Evolutionary conservation across 352 stramenopile species (phyloP).

Genomic region (Phytophthora ohioensis): DNA sequence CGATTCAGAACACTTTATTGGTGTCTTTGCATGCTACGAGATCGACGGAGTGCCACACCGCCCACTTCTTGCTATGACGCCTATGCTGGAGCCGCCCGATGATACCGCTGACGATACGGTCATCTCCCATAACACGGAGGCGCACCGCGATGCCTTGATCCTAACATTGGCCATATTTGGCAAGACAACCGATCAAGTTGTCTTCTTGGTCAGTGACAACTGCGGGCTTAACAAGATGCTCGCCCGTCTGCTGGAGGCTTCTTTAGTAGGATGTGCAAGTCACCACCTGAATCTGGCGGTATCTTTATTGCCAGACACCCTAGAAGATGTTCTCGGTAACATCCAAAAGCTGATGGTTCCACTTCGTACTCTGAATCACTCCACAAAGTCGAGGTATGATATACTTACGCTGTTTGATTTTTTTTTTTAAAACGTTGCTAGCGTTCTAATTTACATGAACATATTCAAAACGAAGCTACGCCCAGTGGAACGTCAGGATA

Average conservation of each 20-base stretch:
- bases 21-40: slow-evolving; percentile 14
- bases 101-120: neutral
- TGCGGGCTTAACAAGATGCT: slow-evolving; percentile 13
- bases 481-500: slow-evolving; percentile 5
- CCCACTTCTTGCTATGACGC: slow-evolving; percentile 9
- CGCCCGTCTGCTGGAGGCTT: neutral
- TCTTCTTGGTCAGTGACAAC: slow-evolving; percentile 18
- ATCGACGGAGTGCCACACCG: neutral
- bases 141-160: slow-evolving; percentile 2
- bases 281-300: slow-evolving; percentile 15
- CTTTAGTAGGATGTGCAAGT: slow-evolving; percentile 9
- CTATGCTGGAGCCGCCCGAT: slow-evolving; percentile 1
- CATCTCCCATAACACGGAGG: slow-evolving; percentile 11
- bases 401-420: neutral
- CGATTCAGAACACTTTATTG: slow-evolving; percentile 14
- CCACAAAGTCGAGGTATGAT: slow-evolving; percentile 7
- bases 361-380: slow-evolving; percentile 19
- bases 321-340: neutral
- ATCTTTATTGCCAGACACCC: neutral
- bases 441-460: neutral
- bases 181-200: slow-evolving; percentile 17
- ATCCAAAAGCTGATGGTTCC: slow-evolving; percentile 17
- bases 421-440: neutral
- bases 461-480: slow-evolving; percentile 18
- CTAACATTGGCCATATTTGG: slow-evolving; percentile 11